phyloP scores from a whole-genome alignment of 2,329 filamentous ascomycete genomes.

The Hymenoscyphus fructigenus region DNA sequence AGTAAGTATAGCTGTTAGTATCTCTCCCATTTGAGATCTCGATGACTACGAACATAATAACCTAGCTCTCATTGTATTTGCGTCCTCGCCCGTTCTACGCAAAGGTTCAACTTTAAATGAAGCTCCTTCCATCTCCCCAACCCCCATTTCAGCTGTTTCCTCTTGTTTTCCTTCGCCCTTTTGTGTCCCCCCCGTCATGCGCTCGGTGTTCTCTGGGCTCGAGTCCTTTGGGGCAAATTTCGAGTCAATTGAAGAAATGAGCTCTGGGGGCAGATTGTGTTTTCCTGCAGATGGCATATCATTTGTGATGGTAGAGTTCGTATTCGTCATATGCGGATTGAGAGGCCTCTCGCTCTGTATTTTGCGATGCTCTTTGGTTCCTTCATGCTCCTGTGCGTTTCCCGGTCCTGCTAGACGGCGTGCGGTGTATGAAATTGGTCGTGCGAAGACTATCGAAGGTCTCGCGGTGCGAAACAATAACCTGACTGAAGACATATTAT shows the following conservation, averaged over 20 bases:
- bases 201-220: constrained; percentile 60
- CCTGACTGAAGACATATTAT: constrained; percentile 28
- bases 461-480: constrained; percentile 25
- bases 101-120: constrained; percentile 90
- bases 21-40: not conserved
- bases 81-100: constrained; percentile 78
- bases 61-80: constrained; percentile 81
- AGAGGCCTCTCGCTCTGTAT: constrained; percentile 55
- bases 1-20: constrained; percentile 16
- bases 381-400: constrained; percentile 46
- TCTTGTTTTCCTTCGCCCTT: constrained; percentile 45
- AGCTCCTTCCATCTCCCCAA: constrained; percentile 85
- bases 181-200: constrained; percentile 65
- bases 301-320: constrained; percentile 61
- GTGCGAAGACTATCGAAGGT: constrained; percentile 27
- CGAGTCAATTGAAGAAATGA: constrained; percentile 55
- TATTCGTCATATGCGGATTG: constrained; percentile 64
- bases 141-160: constrained; percentile 64
- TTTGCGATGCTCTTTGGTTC: constrained; percentile 52
- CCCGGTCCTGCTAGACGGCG: constrained; percentile 29
- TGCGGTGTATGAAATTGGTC: constrained; percentile 27
- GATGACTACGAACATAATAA: constrained; percentile 57
- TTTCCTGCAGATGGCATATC: constrained; percentile 60
- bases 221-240: constrained; percentile 59
- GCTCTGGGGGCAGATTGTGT: constrained; percentile 57